Conservation (phyloP, 768 basidiomycete species). For the Paxillus rubicundulus region DNA sequence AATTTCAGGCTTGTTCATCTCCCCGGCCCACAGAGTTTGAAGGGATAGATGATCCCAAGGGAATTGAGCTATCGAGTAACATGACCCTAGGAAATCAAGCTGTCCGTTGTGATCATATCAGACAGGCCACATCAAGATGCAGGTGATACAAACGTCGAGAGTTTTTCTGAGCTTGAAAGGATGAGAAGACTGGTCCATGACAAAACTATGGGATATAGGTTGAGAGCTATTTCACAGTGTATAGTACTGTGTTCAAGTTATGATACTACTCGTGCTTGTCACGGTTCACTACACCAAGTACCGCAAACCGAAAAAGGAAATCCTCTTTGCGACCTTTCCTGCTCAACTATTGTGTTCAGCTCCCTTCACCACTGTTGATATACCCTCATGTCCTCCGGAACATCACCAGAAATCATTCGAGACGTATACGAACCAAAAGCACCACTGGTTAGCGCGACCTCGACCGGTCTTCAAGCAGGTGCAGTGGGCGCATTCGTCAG, state of each 20-base stretch:
- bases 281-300: too few species aligned
- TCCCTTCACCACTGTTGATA: slow-evolving; percentile 10
- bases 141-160: slow-evolving; percentile 41
- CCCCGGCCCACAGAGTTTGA: slow-evolving; percentile 38
- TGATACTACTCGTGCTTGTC: too few species aligned
- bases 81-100: slow-evolving; percentile 34
- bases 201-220: background rate
- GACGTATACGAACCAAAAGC: slow-evolving; percentile 48
- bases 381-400: slow-evolving; percentile 22
- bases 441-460: slow-evolving; percentile 53
- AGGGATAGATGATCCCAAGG: slow-evolving; percentile 39
- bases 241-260: too few species aligned
- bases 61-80: slow-evolving; percentile 45
- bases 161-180: slow-evolving; percentile 44
- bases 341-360: background rate
- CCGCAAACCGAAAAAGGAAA: slow-evolving; percentile 21
- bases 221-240: background rate
- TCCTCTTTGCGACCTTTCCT: slow-evolving; percentile 2
- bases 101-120: slow-evolving; percentile 10
- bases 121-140: slow-evolving; percentile 2
- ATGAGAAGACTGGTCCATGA: slow-evolving; percentile 18
- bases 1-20: slow-evolving; percentile 30
- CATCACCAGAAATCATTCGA: slow-evolving; percentile 14
- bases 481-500: slow-evolving; percentile 68
- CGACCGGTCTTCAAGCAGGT: slow-evolving; percentile 61